Conservation (phyloP, 108 stramenopile species). For the Nannochloropsis oceanica region DNA sequence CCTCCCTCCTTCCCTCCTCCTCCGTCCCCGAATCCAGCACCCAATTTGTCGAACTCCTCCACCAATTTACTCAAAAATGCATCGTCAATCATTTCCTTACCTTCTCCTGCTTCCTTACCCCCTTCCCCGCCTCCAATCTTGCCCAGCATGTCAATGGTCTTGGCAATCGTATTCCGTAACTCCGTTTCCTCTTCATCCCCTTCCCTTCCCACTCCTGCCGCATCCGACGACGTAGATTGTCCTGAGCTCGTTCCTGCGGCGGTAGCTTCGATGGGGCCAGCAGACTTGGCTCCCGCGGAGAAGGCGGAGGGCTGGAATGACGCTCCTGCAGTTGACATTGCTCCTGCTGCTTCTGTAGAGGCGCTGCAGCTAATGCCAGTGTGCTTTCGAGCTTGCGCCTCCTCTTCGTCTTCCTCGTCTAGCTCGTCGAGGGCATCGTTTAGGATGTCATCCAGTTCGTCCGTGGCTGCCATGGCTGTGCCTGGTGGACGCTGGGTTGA, state of each 20-base stretch:
- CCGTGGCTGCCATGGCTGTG: not conserved
- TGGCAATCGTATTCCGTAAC: not conserved
- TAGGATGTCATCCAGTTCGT: not conserved
- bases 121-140: not conserved
- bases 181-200: not conserved
- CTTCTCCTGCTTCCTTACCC: not conserved
- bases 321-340: no score
- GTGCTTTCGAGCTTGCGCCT: not conserved
- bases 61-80: conserved; percentile 49
- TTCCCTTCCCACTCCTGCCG: not conserved
- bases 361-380: not conserved
- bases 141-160: not conserved
- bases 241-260: not conserved
- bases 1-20: conserved; percentile 30
- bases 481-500: not conserved
- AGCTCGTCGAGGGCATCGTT: not conserved
- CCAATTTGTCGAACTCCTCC: conserved; percentile 46
- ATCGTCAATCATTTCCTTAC: conserved; percentile 22
- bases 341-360: no score
- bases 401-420: not conserved
- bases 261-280: not conserved
- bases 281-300: not conserved
- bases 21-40: conserved; percentile 1
- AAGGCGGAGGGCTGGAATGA: not conserved
- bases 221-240: not conserved